A percentile compares a stretch with the other conserved stretches of the same genome.
Evolutionary conservation across 2,329 filamentous ascomycete genomes (phyloP).

Genomic region (Helminthosporium solani): DNA sequence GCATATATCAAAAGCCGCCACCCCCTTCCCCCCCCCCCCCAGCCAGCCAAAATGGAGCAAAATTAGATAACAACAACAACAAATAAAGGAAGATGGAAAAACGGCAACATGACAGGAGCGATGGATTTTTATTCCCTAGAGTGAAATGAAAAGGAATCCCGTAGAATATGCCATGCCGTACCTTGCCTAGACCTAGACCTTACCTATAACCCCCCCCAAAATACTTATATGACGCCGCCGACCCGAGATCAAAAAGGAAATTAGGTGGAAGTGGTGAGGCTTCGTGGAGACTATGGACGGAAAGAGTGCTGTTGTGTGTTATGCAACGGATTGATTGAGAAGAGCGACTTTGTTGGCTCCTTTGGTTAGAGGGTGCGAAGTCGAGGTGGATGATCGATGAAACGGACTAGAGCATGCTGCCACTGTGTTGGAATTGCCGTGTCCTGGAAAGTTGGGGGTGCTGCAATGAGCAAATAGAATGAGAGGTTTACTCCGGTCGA

Average conservation of each 20-base stretch:
- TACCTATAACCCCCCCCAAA: slow-evolving; percentile 2
- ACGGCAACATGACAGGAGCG: slow-evolving; percentile 1
- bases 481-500: slow-evolving; percentile 62
- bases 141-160: neutral
- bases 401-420: neutral
- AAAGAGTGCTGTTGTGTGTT: neutral
- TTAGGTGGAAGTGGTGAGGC: neutral
- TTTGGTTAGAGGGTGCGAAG: neutral
- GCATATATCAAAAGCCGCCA: too few species aligned
- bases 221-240: neutral
- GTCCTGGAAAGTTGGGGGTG: neutral
- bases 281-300: neutral
- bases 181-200: too few species aligned
- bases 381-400: neutral
- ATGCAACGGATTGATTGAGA: neutral
- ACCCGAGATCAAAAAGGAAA: neutral
- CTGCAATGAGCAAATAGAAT: neutral
- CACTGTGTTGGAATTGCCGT: neutral
- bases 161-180: neutral
- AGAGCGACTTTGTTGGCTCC: neutral
- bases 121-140: slow-evolving; percentile 5
- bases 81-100: neutral
- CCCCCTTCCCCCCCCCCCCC: too few species aligned
- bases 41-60: neutral
- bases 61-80: neutral